phyloP scores from a whole-genome alignment of 2,329 filamentous ascomycete genomes.

The Tetracladium maxilliforme region DNA sequence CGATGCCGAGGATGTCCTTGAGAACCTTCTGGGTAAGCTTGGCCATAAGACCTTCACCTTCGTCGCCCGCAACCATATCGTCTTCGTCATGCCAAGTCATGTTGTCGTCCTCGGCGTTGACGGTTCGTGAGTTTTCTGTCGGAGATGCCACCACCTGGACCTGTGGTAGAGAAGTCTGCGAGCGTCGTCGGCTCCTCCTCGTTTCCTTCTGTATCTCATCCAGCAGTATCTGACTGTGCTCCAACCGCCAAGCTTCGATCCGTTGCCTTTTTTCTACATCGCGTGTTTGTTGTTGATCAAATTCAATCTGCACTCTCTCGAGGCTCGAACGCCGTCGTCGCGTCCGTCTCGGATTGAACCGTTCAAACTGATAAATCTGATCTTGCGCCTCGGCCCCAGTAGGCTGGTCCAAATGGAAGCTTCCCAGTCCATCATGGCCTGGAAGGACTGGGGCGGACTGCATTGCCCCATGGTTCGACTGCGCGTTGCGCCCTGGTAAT shows the following conservation, averaged over 20 bases:
- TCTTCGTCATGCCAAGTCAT: slow-evolving; percentile 20
- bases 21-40: slow-evolving; percentile 77
- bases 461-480: slow-evolving; percentile 14
- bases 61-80: slow-evolving; percentile 21
- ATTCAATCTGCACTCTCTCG: slow-evolving; percentile 31
- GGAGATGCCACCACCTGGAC: no score
- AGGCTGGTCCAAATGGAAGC: slow-evolving; percentile 54
- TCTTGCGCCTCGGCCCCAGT: slow-evolving; percentile 50
- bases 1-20: slow-evolving; percentile 78
- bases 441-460: slow-evolving; percentile 57
- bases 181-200: slow-evolving; percentile 48
- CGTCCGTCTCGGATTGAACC: slow-evolving; percentile 60
- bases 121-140: no score
- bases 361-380: slow-evolving; percentile 79
- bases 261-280: slow-evolving; percentile 65
- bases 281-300: slow-evolving; percentile 38
- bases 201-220: slow-evolving; percentile 87
- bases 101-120: slow-evolving; percentile 19
- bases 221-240: slow-evolving; percentile 73
- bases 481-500: no score
- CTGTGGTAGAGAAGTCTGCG: no score
- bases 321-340: slow-evolving; percentile 36
- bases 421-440: slow-evolving; percentile 80
- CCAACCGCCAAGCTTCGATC: slow-evolving; percentile 84
- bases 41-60: slow-evolving; percentile 60